Evolutionary conservation across 192 early-diverging fungal species (phyloP).

Genomic region (Backusella westeae): DNA sequence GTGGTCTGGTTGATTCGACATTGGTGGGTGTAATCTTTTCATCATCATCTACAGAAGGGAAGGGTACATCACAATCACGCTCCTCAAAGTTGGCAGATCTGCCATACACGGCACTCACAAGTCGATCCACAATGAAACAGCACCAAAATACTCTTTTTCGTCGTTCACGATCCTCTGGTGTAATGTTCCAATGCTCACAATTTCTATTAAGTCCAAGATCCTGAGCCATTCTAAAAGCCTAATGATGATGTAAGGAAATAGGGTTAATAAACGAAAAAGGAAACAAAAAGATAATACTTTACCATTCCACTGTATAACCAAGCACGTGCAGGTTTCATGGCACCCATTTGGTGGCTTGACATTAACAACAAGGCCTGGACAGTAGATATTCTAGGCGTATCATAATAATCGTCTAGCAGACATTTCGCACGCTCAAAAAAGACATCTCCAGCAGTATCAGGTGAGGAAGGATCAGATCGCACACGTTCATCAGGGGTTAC

Average conservation of each 20-base stretch:
- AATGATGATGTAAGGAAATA: not conserved
- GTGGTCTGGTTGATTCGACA: conserved; percentile 6
- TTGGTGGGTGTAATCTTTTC: not conserved
- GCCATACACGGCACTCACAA: conserved; percentile 63
- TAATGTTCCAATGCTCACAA: conserved; percentile 54
- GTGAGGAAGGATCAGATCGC: conserved; percentile 39
- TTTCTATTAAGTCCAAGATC: conserved; percentile 76
- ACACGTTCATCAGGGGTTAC: conserved; percentile 42
- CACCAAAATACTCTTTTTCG: conserved; percentile 75
- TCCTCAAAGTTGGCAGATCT: conserved; percentile 51
- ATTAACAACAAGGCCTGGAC: conserved; percentile 67
- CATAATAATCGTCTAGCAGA: conserved; percentile 67
- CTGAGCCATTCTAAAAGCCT: conserved; percentile 74
- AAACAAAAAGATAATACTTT: not conserved
- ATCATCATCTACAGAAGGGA: conserved; percentile 37
- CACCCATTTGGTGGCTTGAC: conserved; percentile 65
- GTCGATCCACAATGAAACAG: conserved; percentile 68
- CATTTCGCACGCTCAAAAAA: conserved; percentile 69
- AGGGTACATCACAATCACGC: conserved; percentile 41
- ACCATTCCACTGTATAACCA: conserved; percentile 77
- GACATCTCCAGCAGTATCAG: conserved; percentile 46
- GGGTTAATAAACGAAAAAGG: not conserved
- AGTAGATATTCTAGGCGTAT: conserved; percentile 53
- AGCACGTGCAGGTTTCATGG: conserved; percentile 59
- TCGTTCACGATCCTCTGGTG: conserved; percentile 54